These are phyloP conservation scores for Funneliformis caledonium DNA, from an alignment of 371 early-diverging fungal genomes.

Conservation along the genomic window DNA sequence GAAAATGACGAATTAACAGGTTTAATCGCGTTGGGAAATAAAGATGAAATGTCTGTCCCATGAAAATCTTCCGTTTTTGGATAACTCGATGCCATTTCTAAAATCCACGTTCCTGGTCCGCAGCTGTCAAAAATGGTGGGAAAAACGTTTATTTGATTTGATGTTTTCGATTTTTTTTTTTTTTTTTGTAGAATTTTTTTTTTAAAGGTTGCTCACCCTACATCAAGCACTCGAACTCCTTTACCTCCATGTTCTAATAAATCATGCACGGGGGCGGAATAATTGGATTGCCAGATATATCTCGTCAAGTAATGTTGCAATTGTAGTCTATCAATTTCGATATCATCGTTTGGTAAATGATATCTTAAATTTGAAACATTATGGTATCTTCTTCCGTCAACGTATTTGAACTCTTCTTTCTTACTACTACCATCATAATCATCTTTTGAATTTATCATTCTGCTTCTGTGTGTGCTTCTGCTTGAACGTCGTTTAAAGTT, in stretches of 20 bases:
- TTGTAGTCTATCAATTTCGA: constrained; percentile 18
- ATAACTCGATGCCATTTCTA: constrained; percentile 10
- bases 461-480: too few relatives aligned
- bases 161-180: too few relatives aligned
- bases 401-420: neutral
- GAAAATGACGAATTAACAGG: neutral
- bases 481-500: too few relatives aligned
- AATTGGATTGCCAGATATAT: constrained; percentile 15
- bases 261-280: constrained; percentile 15
- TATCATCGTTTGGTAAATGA: constrained; percentile 30
- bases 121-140: neutral
- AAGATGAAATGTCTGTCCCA: constrained; percentile 2
- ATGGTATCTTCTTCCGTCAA: constrained; percentile 34
- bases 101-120: neutral
- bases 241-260: constrained; percentile 7
- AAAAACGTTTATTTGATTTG: neutral
- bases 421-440: neutral
- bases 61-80: neutral
- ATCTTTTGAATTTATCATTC: neutral
- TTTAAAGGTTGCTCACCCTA: constrained; percentile 7
- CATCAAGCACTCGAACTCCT: constrained; percentile 13
- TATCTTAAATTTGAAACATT: constrained; percentile 18
- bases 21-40: neutral
- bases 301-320: constrained; percentile 1
- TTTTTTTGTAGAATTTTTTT: too few relatives aligned